A percentile compares a stretch with the other conserved stretches of the same genome.
Conservation (phyloP, 163 green algal species). For the Chloromonas sp. region DNA sequence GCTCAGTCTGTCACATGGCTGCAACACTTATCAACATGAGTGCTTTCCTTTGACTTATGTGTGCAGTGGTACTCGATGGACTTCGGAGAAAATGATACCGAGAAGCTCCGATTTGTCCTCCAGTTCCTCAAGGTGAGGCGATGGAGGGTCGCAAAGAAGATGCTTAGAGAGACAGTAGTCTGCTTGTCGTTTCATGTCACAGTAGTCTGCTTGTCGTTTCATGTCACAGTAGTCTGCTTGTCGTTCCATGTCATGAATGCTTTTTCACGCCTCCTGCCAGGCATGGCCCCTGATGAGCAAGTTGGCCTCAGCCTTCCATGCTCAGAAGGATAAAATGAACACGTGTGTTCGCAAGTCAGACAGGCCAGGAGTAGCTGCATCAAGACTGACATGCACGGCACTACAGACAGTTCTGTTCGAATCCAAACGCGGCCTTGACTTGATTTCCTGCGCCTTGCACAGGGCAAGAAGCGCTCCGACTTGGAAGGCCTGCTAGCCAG, state of each 20-base stretch:
- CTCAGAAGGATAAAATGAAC: background rate
- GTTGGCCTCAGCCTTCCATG: too few species aligned
- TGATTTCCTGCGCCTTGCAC: background rate
- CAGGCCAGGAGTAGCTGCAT: background rate
- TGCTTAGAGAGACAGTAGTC: background rate
- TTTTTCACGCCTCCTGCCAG: background rate
- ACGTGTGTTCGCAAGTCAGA: background rate
- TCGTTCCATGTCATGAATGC: background rate
- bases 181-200: background rate
- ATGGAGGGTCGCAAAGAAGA: background rate
- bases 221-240: background rate
- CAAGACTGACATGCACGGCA: background rate
- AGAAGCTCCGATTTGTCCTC: constrained; percentile 37
- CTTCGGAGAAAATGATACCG: constrained; percentile 47
- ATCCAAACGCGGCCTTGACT: background rate
- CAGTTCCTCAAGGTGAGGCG: constrained; percentile 20
- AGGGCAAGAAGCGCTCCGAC: constrained; percentile 7
- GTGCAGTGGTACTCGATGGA: constrained; percentile 61
- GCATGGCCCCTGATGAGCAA: background rate
- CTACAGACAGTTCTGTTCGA: too few species aligned
- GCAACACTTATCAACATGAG: too few species aligned
- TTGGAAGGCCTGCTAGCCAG: constrained; percentile 34
- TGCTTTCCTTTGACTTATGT: background rate
- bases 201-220: background rate
- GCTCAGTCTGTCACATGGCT: too few species aligned